Percentiles rank a stretch among this genome's conserved stretches.
Evolutionary conservation across 306 rosid genomes (phyloP).

Genomic region (Sicyos edulis): DNA sequence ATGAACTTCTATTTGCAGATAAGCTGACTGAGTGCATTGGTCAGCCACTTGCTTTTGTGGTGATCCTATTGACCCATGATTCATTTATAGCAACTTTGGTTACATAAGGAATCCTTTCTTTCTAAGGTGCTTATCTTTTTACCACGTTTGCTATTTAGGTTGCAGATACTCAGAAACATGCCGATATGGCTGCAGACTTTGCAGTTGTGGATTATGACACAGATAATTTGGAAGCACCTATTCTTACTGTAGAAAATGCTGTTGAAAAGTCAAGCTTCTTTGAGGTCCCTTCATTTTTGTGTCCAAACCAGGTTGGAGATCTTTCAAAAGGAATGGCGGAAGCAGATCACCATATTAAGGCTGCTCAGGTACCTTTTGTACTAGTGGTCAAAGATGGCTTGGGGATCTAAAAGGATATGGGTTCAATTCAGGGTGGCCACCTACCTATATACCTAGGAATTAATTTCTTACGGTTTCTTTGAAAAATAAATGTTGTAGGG

Average conservation of each 20-base stretch:
- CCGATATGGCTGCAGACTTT: conserved; percentile 57
- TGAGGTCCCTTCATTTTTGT: conserved; percentile 58
- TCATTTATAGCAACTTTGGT: conserved; percentile 16
- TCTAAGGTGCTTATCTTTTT: neutral
- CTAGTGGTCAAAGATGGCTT: conserved; percentile 29
- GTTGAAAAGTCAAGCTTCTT: conserved; percentile 60
- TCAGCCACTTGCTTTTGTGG: conserved; percentile 78
- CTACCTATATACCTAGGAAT: too few relatives aligned
- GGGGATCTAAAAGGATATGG: too few relatives aligned
- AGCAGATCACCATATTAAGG: conserved; percentile 70
- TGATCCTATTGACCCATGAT: conserved; percentile 30
- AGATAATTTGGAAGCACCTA: conserved; percentile 58
- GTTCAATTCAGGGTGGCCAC: too few relatives aligned
- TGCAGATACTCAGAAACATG: conserved; percentile 88
- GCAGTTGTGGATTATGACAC: conserved; percentile 60
- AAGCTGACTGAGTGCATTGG: conserved; percentile 58
- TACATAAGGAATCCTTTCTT: neutral
- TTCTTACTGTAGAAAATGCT: conserved; percentile 79
- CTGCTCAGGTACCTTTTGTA: conserved; percentile 54
- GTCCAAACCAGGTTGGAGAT: conserved; percentile 74
- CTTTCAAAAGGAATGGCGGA: conserved; percentile 76
- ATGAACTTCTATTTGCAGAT: conserved; percentile 69
- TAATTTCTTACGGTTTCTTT: too few relatives aligned
- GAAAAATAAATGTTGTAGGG: too few relatives aligned
- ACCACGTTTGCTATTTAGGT: conserved; percentile 37